Conservation (phyloP, 345 rosid genomes). For the Jatropha curcas region DNA sequence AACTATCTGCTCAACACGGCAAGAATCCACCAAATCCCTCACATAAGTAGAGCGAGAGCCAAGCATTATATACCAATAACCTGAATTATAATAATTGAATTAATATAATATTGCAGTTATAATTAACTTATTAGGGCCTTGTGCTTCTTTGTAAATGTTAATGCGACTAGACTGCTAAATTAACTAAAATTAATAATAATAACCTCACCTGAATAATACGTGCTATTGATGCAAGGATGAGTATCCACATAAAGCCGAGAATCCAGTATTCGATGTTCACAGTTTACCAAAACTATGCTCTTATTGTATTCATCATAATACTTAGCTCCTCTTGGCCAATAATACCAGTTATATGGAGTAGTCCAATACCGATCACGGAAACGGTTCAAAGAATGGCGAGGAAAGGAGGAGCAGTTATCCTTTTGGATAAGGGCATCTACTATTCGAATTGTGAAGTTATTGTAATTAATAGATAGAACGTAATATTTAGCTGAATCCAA, state of each 20-base stretch:
- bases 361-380: neutral
- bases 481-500: constrained; percentile 18
- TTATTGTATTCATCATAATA: neutral
- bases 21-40: neutral
- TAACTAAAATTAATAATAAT: too few relatives aligned
- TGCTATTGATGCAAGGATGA: constrained; percentile 1
- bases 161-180: too few relatives aligned
- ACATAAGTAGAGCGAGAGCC: neutral
- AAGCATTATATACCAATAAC: neutral
- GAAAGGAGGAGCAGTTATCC: constrained; percentile 19
- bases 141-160: too few relatives aligned
- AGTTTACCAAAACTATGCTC: neutral
- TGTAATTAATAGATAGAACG: constrained; percentile 23
- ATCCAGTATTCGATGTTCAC: neutral
- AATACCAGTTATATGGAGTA: too few relatives aligned
- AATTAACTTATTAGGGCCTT: too few relatives aligned
- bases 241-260: constrained; percentile 2
- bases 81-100: too few relatives aligned
- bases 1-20: constrained; percentile 2
- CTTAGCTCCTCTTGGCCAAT: too few relatives aligned
- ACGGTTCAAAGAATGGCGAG: neutral
- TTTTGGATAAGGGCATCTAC: constrained; percentile 13
- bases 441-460: constrained; percentile 14
- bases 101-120: too few relatives aligned
- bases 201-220: too few relatives aligned